Evolutionary conservation across 225 moss, liverwort and hornwort species (phyloP).

Genomic region (Ulota crispa): DNA sequence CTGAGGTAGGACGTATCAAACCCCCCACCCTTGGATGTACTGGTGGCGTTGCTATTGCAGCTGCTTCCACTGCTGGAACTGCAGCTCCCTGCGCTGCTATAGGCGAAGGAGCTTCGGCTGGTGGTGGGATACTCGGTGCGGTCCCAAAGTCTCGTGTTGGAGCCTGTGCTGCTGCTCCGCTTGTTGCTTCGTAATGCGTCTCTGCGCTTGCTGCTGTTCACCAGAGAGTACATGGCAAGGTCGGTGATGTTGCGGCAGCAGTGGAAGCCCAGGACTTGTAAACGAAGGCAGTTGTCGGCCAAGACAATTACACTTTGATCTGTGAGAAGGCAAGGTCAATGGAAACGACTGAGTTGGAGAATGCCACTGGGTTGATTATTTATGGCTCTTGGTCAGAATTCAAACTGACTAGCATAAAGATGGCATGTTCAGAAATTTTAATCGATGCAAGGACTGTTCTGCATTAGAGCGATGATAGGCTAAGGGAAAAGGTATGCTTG

Average conservation of each 20-base stretch:
- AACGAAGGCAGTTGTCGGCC: conserved; percentile 75
- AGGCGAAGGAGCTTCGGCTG: conserved; percentile 45
- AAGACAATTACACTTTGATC: conserved; percentile 87
- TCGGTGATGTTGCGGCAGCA: conserved; percentile 95
- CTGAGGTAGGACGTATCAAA: conserved; percentile 69
- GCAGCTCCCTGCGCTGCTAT: conserved; percentile 63
- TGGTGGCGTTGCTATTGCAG: conserved; percentile 64
- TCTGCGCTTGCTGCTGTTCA: conserved; percentile 64
- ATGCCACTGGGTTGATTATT: neutral
- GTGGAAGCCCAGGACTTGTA: conserved; percentile 79
- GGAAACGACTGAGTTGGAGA: neutral
- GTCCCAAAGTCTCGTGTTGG: conserved; percentile 44
- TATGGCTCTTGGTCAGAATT: neutral
- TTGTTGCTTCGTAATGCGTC: conserved; percentile 45
- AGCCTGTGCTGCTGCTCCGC: conserved; percentile 53
- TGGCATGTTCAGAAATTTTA: neutral
- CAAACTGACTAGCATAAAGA: neutral
- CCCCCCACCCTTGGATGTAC: conserved; percentile 45
- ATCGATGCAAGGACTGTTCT: neutral
- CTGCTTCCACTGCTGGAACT: conserved; percentile 57
- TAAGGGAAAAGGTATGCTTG: neutral
- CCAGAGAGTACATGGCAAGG: conserved; percentile 82
- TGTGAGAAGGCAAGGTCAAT: conserved; percentile 21
- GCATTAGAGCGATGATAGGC: neutral
- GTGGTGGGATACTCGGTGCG: conserved; percentile 29